A percentile compares a stretch with the other conserved stretches of the same genome.
phyloP scores from a whole-genome alignment of 176 grass and related monocot species.

The Pharus latifolius region DNA sequence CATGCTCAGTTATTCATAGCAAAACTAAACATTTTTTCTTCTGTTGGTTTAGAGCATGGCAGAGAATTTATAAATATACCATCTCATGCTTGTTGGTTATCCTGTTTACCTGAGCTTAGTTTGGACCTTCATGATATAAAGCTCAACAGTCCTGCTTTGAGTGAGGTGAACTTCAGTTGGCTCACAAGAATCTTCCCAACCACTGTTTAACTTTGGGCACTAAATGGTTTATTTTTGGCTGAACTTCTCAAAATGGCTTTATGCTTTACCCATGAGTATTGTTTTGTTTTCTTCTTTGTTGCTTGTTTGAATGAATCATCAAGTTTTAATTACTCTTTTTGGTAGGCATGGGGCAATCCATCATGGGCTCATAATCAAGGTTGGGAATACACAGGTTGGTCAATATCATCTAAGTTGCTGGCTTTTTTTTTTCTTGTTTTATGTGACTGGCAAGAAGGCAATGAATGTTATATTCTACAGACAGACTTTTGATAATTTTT shows the following conservation, averaged over 20 bases:
- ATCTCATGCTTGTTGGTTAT: neutral
- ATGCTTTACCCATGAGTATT: neutral
- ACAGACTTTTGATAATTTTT: neutral
- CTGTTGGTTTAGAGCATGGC: neutral
- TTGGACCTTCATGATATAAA: neutral
- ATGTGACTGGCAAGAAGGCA: neutral
- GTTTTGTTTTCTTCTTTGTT: neutral
- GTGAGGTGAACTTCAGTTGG: neutral
- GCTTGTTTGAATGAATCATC: neutral
- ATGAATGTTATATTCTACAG: neutral
- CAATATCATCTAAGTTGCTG: neutral
- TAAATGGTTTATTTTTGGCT: too few species aligned
- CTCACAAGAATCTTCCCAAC: too few species aligned
- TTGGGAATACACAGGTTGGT: constrained; percentile 53
- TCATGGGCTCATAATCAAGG: constrained; percentile 51
- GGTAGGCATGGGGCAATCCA: constrained; percentile 46
- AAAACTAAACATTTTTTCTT: neutral
- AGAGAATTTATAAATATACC: neutral
- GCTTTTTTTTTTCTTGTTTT: constrained; percentile 11
- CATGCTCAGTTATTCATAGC: neutral
- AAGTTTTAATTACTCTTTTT: constrained; percentile 25
- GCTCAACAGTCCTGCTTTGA: neutral
- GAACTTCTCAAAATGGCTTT: neutral
- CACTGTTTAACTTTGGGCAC: too few species aligned
- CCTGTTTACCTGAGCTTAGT: neutral